Conservation (phyloP, 2,329 filamentous ascomycete species). For the Nakataea oryzae region DNA sequence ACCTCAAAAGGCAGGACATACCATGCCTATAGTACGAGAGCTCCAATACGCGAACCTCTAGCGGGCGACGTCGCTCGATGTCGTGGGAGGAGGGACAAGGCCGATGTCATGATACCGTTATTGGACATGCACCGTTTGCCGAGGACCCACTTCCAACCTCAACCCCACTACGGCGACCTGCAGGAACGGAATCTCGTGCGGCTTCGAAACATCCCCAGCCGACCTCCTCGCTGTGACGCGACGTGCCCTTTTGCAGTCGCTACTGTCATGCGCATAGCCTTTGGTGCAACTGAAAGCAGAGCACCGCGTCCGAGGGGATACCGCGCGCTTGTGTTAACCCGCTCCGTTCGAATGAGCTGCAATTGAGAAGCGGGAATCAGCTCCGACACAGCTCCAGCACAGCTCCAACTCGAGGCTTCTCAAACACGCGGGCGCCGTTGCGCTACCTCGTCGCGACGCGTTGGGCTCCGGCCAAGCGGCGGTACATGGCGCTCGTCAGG, state of each 20-base stretch:
- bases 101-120: not conserved
- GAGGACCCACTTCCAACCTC: not conserved
- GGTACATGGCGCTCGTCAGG: not conserved
- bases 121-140: not conserved
- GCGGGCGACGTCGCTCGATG: not conserved
- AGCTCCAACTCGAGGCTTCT: not conserved
- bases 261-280: not conserved
- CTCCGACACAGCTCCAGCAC: not conserved
- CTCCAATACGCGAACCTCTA: not conserved
- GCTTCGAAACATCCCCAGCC: not conserved
- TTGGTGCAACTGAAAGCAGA: not conserved
- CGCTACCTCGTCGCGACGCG: not conserved
- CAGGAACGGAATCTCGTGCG: not conserved
- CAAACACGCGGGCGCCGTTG: not conserved
- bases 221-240: not conserved
- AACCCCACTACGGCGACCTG: not conserved
- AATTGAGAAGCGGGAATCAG: not conserved
- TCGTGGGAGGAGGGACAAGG: too few species aligned
- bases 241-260: not conserved
- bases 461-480: not conserved
- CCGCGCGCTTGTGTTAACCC: not conserved
- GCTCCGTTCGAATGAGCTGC: not conserved
- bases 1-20: not conserved
- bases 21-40: fast-evolving
- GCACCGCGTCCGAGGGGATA: too few species aligned